Evolutionary conservation across 75 land plant species (phyloP).

Genomic region (Isoetes taiwanensis): DNA sequence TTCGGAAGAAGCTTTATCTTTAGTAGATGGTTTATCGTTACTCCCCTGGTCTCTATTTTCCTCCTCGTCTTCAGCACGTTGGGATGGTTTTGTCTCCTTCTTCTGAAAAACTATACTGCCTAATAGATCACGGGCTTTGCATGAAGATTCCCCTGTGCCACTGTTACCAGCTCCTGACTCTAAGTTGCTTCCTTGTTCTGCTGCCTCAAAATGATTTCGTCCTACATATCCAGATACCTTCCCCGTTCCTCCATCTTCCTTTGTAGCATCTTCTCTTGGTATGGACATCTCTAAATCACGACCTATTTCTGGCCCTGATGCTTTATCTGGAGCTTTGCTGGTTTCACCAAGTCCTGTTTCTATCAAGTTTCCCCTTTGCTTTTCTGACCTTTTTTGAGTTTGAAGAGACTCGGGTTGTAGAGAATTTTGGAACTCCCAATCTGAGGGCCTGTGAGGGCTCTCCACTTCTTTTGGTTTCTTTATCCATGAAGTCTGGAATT

Average conservation of each 20-base stretch:
- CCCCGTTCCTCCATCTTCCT: conserved; percentile 14
- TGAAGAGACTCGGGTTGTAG: too few relatives aligned
- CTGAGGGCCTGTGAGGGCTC: conserved; percentile 33
- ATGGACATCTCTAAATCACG: conserved; percentile 32
- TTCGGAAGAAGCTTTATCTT: conserved; percentile 18
- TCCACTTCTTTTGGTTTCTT: conserved; percentile 52
- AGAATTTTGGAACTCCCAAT: too few relatives aligned
- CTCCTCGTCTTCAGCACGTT: conserved; percentile 3
- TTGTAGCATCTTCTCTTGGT: conserved; percentile 11
- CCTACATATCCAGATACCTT: conserved; percentile 1
- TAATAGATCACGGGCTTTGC: conserved; percentile 33
- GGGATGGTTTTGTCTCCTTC: background rate
- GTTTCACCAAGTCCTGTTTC: too few relatives aligned
- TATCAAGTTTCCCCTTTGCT: too few relatives aligned
- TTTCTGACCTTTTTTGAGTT: too few relatives aligned
- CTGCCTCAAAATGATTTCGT: background rate
- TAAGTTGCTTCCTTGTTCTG: background rate
- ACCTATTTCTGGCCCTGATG: conserved; percentile 25
- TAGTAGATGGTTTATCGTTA: conserved; percentile 19
- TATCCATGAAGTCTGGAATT: conserved; percentile 63
- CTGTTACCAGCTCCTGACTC: background rate
- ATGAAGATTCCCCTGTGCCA: conserved; percentile 6
- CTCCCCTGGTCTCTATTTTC: conserved; percentile 10
- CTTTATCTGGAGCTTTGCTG: too few relatives aligned
- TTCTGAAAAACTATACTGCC: conserved; percentile 19